Base-by-base conservation (phyloP, 805 yeast species). In the Yamadazyma akitaensis region DNA sequence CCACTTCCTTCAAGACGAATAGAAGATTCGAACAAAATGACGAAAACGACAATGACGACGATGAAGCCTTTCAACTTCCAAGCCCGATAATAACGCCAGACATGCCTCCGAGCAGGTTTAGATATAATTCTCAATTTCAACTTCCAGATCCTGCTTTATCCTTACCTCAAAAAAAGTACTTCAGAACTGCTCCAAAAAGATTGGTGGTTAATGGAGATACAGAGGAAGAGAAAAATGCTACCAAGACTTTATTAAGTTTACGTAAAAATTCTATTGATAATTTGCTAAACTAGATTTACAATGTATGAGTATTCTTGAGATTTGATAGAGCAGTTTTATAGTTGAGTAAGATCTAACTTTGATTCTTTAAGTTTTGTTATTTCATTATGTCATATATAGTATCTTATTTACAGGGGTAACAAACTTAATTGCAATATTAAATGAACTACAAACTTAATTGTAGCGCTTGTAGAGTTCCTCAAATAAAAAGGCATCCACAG, bases 211-310 rank as follows among this genome's bases (percentile, higher is more conserved):
- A 46, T 37, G 42, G 37, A n/a, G 41, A 33, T 18, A 38, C 18
- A 2, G 33, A 26, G 7, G 43, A 44, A 34, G 69, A 60, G 10
- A 58, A 51, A 36, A 68, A 63, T 49, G 76, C 76, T 3, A 61
- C 70, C 6, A 64, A 65, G 43, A 65, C 73, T 0, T 60, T 72
- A 34, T 57, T 72, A 44, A 61, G 73, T 2, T 62, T 72, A 45
- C 57, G 75, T 32, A 69, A 71, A 56, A 67, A 73, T 5, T 65
- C 69, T 48, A 72, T 71, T 37, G 75, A 70, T 39, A 64, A 62
- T 46, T 63, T 72, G 40, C 62, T 72, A 46, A 72, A 72, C 50
- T 71, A 55, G 41, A 18, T 11, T 33, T 11, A 21, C 7, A 33
- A 37, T 37, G 16, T 37, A 25, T 25, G 25, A 9, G n/a, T 13